Evolutionary conservation across 805 yeast species (phyloP), one percentile per base, ranked within the genome.

Genomic region (Spathaspora hagerdaliae): DNA sequence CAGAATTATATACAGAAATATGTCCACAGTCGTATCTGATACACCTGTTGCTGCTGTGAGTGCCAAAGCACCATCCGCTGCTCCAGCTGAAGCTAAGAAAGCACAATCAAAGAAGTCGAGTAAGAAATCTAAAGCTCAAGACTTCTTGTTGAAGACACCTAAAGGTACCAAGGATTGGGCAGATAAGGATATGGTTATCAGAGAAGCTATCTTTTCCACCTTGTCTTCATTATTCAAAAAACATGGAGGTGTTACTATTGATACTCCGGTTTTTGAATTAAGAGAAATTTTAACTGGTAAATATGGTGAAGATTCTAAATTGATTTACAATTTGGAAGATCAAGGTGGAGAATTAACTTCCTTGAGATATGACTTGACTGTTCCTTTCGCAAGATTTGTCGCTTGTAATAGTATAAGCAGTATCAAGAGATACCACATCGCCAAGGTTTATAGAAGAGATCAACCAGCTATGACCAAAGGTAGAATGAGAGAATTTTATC

Each of bases 381-480:
- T 94, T 36, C 99, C 99, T 45, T 94, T 94, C 71, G 99, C 99
- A 11, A 81, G 99, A 63, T 94, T 79, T 60, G 96, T 92, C 45
- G 99, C 99, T 14, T 87, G 89, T 88, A 94, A 94, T 73, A 89
- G 87, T 58, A 80, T 94, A 50, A 84, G 88, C 56, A 80, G 75
- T 60, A 92, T 94, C 68, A 94, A 94, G 71, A 79, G 99, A 63
- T 94, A 82, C 65, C 99, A 94, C 71, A 88, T 94, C 53, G 99
- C 99, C 56, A 94, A 94, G 67, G 99, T 94, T 44, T 94, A 94
- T 71, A 83, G 99, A 74, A 86, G 99, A 71, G 99, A 94, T 65
- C 99, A 94, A 70, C 99, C 99, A 5, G 99, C 99, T 7, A 94
- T 94, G 99, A 92, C 98, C 42, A 94, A 94, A 70, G 99, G 99